phyloP scores from a whole-genome alignment of 2,329 filamentous ascomycete genomes.

The Colletotrichum lindemuthianum region DNA sequence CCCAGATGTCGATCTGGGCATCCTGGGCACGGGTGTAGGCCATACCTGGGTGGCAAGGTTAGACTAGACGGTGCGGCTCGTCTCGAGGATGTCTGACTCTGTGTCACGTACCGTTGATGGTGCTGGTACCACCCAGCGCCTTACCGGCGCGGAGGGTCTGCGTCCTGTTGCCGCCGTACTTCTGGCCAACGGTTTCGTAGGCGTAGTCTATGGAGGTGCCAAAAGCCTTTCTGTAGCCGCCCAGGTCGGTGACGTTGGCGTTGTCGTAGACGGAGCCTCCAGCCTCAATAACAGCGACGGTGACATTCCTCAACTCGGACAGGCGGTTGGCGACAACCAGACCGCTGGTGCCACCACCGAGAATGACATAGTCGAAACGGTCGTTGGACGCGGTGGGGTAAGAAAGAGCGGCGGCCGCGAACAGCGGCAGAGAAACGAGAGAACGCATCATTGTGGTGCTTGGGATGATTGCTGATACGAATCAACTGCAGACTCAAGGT shows the following conservation, averaged over 20 bases:
- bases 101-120: constrained; percentile 49
- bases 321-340: constrained; percentile 50
- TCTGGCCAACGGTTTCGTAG: constrained; percentile 46
- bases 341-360: constrained; percentile 50
- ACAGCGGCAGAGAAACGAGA: no score
- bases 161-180: constrained; percentile 43
- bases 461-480: no score
- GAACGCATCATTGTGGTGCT: no score
- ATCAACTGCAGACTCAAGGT: no score
- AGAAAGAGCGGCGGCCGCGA: constrained; percentile 4
- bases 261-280: constrained; percentile 49
- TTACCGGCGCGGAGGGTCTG: constrained; percentile 48
- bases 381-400: constrained; percentile 2
- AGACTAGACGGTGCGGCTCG: neutral
- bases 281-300: constrained; percentile 50
- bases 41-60: constrained; percentile 47
- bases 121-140: constrained; percentile 52
- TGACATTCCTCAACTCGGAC: constrained; percentile 44
- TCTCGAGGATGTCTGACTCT: neutral
- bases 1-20: constrained; percentile 55
- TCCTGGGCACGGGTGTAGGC: constrained; percentile 56
- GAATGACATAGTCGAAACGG: constrained; percentile 49
- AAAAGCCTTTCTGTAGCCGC: constrained; percentile 40
- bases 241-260: constrained; percentile 44
- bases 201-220: constrained; percentile 47